Base-by-base conservation (phyloP, 805 yeast genomes). In the Diddensiella transvaalensis region DNA sequence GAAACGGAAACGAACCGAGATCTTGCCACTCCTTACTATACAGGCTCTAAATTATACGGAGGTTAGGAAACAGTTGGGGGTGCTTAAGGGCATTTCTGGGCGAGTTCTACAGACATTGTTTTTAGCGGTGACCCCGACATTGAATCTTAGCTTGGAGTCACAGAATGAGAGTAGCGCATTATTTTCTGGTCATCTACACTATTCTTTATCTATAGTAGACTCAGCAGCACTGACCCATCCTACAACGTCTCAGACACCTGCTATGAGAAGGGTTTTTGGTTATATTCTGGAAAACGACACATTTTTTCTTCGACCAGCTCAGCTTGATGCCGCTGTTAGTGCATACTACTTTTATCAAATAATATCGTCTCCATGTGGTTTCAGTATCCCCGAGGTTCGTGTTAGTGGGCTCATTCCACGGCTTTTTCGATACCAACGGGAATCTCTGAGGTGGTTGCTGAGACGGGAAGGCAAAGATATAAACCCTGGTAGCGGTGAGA, bases 381-480 rank as follows among this genome's bases (percentile, higher is more conserved):
- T 17, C 22, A 36, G 44, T 11, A 15, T 33, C 15, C 46, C 43
- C 19, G 47, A 48, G 23, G 22, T 44, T 3, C 19, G 21, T 3
- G 33, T 49, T 15, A 46, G 37, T 8, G 48, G 35, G 8, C 36
- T 44, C 10, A 18, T 49, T 8, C 38, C 57, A 11, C 30, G 42
- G 1, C 51, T 68, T 17, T 51, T 67, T 13, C 60, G 63, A 3
- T 67, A 58, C 42, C 74, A 70, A 50, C 42, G 60, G 29, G 67
- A 65, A 23, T 56, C 73, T 1, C 66, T 70, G 2, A 40, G 56
- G 11, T 70, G 74, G 73, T 56, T 62, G 8, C 48, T 70, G n/a
- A 47, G 55, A 1, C 49, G 57, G 30, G 74, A 70, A 49, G 70
- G 73, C 11, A 65, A 57, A 44, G 51, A 53, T 2, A 37, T 63